phyloP scores from a whole-genome alignment of 1,284 basidiomycete genomes.

The Ganoderma multipileum region DNA sequence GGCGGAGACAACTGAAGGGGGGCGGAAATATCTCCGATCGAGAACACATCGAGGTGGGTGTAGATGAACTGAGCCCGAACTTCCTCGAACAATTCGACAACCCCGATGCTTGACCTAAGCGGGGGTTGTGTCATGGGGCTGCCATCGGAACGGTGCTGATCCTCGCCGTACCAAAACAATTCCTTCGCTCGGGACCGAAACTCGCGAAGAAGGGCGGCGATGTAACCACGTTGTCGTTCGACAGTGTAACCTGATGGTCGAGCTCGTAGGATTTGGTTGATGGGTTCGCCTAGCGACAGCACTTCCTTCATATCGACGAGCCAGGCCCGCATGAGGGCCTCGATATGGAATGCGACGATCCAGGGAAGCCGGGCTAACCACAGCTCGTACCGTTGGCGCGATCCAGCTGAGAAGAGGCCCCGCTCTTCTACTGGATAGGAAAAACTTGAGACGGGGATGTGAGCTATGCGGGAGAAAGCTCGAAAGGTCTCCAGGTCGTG shows the following conservation, averaged over 20 bases:
- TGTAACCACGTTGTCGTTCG: slow-evolving; percentile 36
- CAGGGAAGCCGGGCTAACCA: slow-evolving; percentile 51
- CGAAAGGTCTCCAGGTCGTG: slow-evolving; percentile 47
- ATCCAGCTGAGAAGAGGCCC: slow-evolving; percentile 48
- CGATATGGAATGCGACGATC: slow-evolving; percentile 63
- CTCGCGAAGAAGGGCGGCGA: slow-evolving; percentile 49
- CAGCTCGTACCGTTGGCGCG: slow-evolving; percentile 42
- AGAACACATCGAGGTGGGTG: slow-evolving; percentile 14
- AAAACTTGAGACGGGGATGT: slow-evolving; percentile 42
- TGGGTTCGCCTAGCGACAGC: slow-evolving; percentile 46
- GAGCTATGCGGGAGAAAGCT: slow-evolving; percentile 44
- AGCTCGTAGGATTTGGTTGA: slow-evolving; percentile 39
- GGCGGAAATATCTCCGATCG: slow-evolving; percentile 9
- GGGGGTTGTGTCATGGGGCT: neutral
- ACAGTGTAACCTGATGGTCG: slow-evolving; percentile 35
- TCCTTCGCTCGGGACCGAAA: slow-evolving; percentile 45
- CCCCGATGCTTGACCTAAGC: slow-evolving; percentile 13
- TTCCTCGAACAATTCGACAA: slow-evolving; percentile 13
- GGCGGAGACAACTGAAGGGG: slow-evolving; percentile 62
- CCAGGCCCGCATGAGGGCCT: slow-evolving; percentile 50
- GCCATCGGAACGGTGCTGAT: neutral
- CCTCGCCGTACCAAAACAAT: slow-evolving; percentile 37
- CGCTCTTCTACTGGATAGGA: slow-evolving; percentile 48
- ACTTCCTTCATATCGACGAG: slow-evolving; percentile 56
- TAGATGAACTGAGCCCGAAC: slow-evolving; percentile 35